Percentiles rank a stretch among this genome's conserved stretches.
Conservation (phyloP, 2,329 filamentous ascomycete species). For the Fusarium phyllophilum region DNA sequence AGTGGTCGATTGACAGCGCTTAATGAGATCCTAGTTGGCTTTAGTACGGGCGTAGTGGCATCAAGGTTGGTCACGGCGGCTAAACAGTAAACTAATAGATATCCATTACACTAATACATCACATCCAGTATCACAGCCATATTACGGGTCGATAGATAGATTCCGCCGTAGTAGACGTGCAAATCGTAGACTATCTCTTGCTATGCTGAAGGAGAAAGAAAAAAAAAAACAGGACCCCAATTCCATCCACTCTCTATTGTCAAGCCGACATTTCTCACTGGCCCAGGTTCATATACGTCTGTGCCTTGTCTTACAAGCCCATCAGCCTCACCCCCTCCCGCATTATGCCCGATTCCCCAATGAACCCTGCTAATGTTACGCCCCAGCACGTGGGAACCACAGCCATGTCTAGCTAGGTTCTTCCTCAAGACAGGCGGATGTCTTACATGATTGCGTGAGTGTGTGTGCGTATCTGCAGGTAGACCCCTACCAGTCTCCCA, state of each 20-base stretch:
- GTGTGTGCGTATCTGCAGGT: constrained; percentile 3
- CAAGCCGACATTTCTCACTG: not conserved
- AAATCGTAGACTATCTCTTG: not conserved
- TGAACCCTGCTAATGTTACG: not conserved
- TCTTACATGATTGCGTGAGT: constrained; percentile 17
- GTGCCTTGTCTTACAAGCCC: constrained; percentile 1
- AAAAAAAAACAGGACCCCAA: not conserved
- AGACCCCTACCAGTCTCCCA: constrained; percentile 16
- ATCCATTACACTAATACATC: not conserved
- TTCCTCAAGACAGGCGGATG: constrained; percentile 11
- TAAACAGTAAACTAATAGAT: not conserved
- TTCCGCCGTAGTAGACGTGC: not conserved
- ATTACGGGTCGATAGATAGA: not conserved
- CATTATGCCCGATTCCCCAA: not conserved
- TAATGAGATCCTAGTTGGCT: not conserved
- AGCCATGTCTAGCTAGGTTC: constrained; percentile 2
- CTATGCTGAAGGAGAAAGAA: not conserved
- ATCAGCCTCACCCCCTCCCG: not conserved
- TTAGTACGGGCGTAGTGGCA: constrained; percentile 5
- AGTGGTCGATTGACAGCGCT: not conserved
- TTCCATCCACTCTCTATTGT: not conserved
- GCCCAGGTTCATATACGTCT: not conserved
- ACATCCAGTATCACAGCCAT: not conserved
- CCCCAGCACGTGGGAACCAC: constrained; percentile 22
- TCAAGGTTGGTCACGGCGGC: constrained; percentile 1